Evolutionary conservation across 78 protist genomes (phyloP).

Genomic region (Diacronema lutheri): DNA sequence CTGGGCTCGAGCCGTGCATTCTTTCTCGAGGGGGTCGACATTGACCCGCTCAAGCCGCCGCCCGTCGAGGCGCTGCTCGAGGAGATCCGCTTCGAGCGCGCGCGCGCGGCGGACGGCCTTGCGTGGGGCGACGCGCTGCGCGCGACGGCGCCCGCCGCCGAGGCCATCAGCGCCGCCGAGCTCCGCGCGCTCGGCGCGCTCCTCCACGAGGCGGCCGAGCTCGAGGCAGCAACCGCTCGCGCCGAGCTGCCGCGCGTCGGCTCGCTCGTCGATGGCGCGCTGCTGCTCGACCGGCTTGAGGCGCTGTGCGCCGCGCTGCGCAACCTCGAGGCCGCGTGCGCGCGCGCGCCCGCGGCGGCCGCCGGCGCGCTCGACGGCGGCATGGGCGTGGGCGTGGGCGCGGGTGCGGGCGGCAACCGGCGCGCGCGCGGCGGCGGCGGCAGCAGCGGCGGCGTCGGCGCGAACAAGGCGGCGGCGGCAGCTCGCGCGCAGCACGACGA

Average conservation of each 20-base stretch:
- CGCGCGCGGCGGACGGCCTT: neutral
- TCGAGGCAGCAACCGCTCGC: neutral
- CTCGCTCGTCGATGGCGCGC: neutral
- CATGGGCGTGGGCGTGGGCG: neutral
- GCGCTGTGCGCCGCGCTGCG: neutral
- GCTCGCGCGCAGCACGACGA: neutral
- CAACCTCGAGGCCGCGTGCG: neutral
- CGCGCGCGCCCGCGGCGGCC: no score
- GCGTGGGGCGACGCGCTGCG: neutral
- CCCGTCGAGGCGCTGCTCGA: neutral
- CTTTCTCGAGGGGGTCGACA: neutral
- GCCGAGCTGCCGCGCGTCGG: neutral
- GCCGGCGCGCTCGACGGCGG: neutral
- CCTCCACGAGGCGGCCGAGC: neutral
- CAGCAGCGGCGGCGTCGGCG: neutral
- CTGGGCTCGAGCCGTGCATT: neutral
- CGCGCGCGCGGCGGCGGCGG: neutral
- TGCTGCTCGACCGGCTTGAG: neutral
- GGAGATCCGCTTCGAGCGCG: neutral
- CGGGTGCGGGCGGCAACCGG: neutral
- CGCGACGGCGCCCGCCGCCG: neutral
- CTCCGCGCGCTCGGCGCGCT: neutral
- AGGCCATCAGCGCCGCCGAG: neutral
- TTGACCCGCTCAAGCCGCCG: constrained; percentile 10
- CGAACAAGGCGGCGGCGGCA: neutral